A percentile compares a stretch with the other conserved stretches of the same genome.
Evolutionary conservation across 1,139 yeast genomes (phyloP).

Genomic region (Ogataea hybrid): DNA sequence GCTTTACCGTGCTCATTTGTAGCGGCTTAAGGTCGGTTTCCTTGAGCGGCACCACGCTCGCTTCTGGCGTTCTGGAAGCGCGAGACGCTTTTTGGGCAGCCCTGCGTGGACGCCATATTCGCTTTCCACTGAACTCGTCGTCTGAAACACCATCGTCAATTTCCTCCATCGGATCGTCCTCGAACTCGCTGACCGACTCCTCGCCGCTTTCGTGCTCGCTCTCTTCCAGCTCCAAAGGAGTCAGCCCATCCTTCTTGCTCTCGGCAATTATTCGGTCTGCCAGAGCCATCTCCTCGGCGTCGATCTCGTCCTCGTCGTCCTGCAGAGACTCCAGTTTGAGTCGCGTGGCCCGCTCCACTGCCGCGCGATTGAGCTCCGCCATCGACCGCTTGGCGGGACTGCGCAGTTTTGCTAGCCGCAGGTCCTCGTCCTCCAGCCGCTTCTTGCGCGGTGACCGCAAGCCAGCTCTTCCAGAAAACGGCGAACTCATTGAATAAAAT

Average conservation of each 20-base stretch:
- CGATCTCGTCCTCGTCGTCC: conserved; percentile 31
- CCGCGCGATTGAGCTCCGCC: conserved; percentile 47
- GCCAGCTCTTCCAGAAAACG: conserved; percentile 18
- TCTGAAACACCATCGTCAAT: conserved; percentile 1
- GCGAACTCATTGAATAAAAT: conserved; percentile 3
- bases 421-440: conserved; percentile 12
- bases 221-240: conserved; percentile 21
- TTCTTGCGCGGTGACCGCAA: conserved; percentile 19
- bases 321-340: conserved; percentile 31
- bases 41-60: conserved; percentile 20
- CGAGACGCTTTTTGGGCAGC: background rate
- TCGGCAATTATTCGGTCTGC: conserved; percentile 46
- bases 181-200: conserved; percentile 2
- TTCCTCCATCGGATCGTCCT: conserved; percentile 1
- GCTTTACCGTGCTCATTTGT: conserved; percentile 16
- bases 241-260: conserved; percentile 29
- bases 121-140: background rate
- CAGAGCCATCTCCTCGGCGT: conserved; percentile 41
- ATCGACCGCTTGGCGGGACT: conserved; percentile 45
- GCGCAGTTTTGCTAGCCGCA: conserved; percentile 20
- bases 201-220: conserved; percentile 13
- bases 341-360: conserved; percentile 46
- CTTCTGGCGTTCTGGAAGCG: no score
- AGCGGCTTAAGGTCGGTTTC: conserved; percentile 27
- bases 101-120: background rate